phyloP scores from a whole-genome alignment of 148 eudicot species.

The Rhododendron griersonianum region DNA sequence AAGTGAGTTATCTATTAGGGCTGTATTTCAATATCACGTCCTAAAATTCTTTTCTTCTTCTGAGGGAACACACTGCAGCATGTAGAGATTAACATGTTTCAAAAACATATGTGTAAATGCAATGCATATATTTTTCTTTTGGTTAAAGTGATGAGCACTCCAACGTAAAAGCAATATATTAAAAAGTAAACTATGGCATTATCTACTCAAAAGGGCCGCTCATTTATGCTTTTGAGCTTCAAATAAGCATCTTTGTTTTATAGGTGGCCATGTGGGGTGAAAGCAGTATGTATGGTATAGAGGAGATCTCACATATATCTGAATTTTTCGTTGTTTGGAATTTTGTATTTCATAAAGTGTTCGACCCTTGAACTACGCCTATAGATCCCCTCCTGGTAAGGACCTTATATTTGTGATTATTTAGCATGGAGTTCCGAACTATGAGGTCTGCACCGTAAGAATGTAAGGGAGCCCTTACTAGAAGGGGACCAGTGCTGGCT shows the following conservation, averaged over 20 bases:
- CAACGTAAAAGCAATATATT: slow-evolving; percentile 22
- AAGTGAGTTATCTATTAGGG: background rate
- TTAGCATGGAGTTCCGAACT: no score
- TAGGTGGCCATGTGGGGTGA: slow-evolving; percentile 52
- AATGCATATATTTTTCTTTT: slow-evolving; percentile 22
- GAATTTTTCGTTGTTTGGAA: background rate
- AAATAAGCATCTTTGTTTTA: slow-evolving; percentile 52
- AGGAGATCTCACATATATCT: background rate
- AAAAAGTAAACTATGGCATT: slow-evolving; percentile 69
- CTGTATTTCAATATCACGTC: slow-evolving; percentile 1
- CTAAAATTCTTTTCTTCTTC: background rate
- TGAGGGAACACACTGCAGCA: slow-evolving; percentile 8
- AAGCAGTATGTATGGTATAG: slow-evolving; percentile 13
- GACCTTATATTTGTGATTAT: no score
- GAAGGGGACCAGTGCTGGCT: no score
- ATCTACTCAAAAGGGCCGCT: slow-evolving; percentile 66
- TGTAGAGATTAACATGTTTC: background rate
- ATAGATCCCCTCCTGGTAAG: no score
- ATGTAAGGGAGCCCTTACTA: no score
- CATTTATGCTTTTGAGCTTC: slow-evolving; percentile 51
- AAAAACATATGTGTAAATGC: background rate
- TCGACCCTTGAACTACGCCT: no score
- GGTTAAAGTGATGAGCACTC: slow-evolving; percentile 47
- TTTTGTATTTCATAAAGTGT: no score
- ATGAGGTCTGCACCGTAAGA: no score